These are phyloP conservation scores for Leucosporidium creatinivorum DNA, from an alignment of 768 basidiomycete genomes.

Conservation along the genomic window DNA sequence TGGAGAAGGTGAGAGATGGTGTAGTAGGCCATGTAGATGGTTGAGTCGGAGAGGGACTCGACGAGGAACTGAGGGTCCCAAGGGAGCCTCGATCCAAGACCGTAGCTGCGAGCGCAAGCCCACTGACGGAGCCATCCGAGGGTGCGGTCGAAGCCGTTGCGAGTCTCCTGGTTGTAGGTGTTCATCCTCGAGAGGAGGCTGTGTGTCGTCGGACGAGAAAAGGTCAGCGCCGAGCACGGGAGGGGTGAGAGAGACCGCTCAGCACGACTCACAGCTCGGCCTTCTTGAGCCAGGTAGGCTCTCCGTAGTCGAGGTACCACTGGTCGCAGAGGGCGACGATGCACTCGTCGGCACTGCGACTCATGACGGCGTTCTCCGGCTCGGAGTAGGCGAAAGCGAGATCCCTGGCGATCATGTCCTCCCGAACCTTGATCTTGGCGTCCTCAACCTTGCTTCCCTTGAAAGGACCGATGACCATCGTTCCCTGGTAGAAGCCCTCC, in stretches of 20 bases:
- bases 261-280: conserved; percentile 63
- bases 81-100: conserved; percentile 86
- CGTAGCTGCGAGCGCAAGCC: conserved; percentile 98
- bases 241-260: background rate
- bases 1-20: conserved; percentile 87
- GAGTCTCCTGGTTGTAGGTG: conserved; percentile 82
- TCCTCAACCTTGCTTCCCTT: conserved; percentile 81
- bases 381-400: conserved; percentile 88
- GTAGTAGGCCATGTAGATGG: conserved; percentile 98
- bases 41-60: conserved; percentile 93
- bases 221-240: background rate
- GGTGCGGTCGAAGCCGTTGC: conserved; percentile 82
- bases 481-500: conserved; percentile 93
- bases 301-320: conserved; percentile 98
- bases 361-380: conserved; percentile 83
- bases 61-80: conserved; percentile 97
- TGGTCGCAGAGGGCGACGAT: conserved; percentile 97
- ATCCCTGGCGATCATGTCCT: conserved; percentile 67
- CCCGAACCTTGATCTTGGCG: conserved; percentile 81
- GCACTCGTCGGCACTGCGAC: conserved; percentile 90
- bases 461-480: conserved; percentile 84
- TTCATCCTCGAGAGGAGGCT: conserved; percentile 81
- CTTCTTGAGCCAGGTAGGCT: conserved; percentile 75
- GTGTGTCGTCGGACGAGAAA: background rate
- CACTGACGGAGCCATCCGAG: conserved; percentile 95